These are phyloP conservation scores for Sordariomycetes sp. DNA, from an alignment of 2,329 filamentous ascomycete genomes.

Conservation along the genomic window DNA sequence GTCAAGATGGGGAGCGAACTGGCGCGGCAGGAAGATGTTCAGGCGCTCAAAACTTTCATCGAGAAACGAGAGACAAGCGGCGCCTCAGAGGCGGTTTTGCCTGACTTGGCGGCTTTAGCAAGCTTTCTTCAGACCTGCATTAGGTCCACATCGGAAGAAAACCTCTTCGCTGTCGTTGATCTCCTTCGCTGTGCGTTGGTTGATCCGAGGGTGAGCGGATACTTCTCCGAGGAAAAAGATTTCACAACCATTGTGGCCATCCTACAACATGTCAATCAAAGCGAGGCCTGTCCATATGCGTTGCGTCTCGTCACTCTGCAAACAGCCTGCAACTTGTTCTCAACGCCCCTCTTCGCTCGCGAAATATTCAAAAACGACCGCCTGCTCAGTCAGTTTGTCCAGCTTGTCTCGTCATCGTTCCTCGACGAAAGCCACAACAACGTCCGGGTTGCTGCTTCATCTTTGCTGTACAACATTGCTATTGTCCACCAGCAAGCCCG, in stretches of 20 bases:
- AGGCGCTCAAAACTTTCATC: constrained; percentile 62
- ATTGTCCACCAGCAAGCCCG: constrained; percentile 59
- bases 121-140: constrained; percentile 46
- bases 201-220: constrained; percentile 72
- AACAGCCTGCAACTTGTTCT: constrained; percentile 77
- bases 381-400: constrained; percentile 51
- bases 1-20: constrained; percentile 59
- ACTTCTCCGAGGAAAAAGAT: constrained; percentile 66
- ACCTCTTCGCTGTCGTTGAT: constrained; percentile 77
- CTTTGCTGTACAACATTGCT: constrained; percentile 75
- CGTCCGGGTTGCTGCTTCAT: constrained; percentile 72
- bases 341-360: constrained; percentile 59
- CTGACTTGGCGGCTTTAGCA: constrained; percentile 59
- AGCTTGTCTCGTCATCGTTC: constrained; percentile 67
- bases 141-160: constrained; percentile 52
- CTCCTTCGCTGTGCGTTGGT: constrained; percentile 69
- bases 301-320: constrained; percentile 78
- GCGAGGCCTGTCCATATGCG: constrained; percentile 61
- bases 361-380: constrained; percentile 44
- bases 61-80: constrained; percentile 48
- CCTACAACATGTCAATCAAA: constrained; percentile 47
- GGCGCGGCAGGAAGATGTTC: constrained; percentile 51
- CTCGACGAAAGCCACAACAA: constrained; percentile 67
- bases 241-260: constrained; percentile 56
- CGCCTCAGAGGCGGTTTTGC: constrained; percentile 58